Evolutionary conservation across 2,329 filamentous ascomycete genomes (phyloP).

Genomic region (Ophiosphaerella narmari): DNA sequence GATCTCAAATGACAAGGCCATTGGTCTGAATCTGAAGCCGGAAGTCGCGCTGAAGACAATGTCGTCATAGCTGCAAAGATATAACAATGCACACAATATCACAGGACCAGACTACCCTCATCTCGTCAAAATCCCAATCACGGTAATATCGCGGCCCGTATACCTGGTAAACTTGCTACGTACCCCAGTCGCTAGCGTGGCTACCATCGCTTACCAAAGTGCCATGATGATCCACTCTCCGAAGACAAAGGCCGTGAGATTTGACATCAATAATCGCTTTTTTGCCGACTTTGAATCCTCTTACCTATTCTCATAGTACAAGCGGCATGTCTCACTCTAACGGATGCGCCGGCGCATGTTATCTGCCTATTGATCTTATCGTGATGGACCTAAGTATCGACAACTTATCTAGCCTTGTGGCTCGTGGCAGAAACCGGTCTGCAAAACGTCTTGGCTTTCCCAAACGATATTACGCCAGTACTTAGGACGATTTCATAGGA

Average conservation of each 20-base stretch:
- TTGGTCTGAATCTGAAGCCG: no score
- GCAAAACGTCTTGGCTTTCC: background rate
- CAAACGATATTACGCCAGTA: background rate
- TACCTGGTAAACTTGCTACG: background rate
- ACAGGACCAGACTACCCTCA: no score
- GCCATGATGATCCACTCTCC: slow-evolving; percentile 6
- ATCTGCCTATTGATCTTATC: no score
- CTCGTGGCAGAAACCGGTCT: background rate
- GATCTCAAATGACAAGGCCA: no score
- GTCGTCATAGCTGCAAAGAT: no score
- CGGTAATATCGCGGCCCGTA: background rate
- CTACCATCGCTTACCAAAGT: slow-evolving; percentile 5
- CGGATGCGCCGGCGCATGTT: no score
- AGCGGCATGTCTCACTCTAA: no score
- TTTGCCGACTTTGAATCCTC: slow-evolving; percentile 3
- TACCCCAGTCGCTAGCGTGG: background rate
- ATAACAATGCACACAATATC: no score
- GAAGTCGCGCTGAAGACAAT: no score
- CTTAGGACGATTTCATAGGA: background rate
- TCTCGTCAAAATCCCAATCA: background rate
- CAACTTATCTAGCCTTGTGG: no score
- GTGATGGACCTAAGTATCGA: no score
- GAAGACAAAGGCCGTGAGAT: slow-evolving; percentile 12
- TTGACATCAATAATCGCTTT: background rate
- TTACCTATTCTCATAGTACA: slow-evolving; percentile 10